Evolutionary conservation across 2,329 filamentous ascomycete species (phyloP).

Genomic region (Paradendryphiella salina): DNA sequence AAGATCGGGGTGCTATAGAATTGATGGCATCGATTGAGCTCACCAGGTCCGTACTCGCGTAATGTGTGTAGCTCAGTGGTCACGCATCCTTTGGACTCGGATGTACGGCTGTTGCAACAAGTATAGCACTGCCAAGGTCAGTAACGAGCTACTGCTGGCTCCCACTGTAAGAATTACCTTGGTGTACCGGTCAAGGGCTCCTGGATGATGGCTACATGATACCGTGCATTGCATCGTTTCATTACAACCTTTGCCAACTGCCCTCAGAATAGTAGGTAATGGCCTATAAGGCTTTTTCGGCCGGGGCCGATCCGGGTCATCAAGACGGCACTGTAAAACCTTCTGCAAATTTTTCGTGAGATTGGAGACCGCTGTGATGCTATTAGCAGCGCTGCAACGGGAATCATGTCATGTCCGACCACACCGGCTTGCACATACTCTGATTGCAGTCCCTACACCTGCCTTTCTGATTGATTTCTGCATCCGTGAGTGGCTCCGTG

Average conservation of each 20-base stretch:
- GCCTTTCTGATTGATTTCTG: conserved; percentile 15
- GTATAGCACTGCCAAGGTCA: conserved; percentile 12
- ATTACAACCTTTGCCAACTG: neutral
- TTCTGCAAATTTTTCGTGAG: conserved; percentile 3
- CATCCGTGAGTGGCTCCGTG: conserved; percentile 8
- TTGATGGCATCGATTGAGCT: conserved; percentile 15
- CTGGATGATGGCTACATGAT: conserved; percentile 1
- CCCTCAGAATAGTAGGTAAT: neutral
- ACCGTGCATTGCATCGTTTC: neutral
- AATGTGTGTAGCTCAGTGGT: conserved; percentile 6
- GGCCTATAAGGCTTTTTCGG: neutral
- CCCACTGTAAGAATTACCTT: neutral
- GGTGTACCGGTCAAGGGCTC: neutral
- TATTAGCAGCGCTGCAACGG: neutral
- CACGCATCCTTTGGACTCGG: conserved; percentile 13
- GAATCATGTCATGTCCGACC: neutral
- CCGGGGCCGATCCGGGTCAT: neutral
- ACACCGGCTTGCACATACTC: conserved; percentile 5
- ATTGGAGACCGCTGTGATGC: neutral
- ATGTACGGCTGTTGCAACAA: conserved; percentile 12
- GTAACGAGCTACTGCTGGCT: neutral
- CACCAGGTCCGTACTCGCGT: conserved; percentile 3
- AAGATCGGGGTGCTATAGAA: conserved; percentile 13
- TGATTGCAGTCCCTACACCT: conserved; percentile 18
- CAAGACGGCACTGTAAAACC: neutral